Evolutionary conservation across 805 yeast species (phyloP).

Genomic region (Barnettozyma siamensis): DNA sequence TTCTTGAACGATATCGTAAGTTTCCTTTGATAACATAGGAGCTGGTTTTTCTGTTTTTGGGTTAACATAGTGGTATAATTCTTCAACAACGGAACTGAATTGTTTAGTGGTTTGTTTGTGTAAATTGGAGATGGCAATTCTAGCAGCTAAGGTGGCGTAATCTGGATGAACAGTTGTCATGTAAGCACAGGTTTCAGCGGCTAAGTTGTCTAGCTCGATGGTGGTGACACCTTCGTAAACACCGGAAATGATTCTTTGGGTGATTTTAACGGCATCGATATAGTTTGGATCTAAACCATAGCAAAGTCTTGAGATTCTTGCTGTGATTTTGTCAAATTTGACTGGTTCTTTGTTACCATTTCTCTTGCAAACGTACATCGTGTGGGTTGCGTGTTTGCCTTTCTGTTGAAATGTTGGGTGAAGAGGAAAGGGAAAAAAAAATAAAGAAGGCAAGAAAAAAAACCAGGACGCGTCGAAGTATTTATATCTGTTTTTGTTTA

Average conservation of each 20-base stretch:
- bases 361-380: constrained; percentile 82
- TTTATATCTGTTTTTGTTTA: constrained; percentile 5
- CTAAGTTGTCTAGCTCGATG: constrained; percentile 71
- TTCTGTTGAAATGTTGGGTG: too few species aligned
- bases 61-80: constrained; percentile 71
- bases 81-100: constrained; percentile 71
- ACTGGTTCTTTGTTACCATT: constrained; percentile 95
- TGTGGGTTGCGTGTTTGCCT: too few species aligned
- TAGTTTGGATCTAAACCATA: constrained; percentile 89
- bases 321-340: constrained; percentile 94
- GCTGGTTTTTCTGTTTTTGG: constrained; percentile 66
- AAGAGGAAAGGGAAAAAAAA: background rate
- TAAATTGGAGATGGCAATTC: constrained; percentile 89
- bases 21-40: constrained; percentile 57
- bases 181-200: constrained; percentile 96
- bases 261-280: constrained; percentile 92
- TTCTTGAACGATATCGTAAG: constrained; percentile 55
- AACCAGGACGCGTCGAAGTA: constrained; percentile 8
- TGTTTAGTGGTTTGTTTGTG: constrained; percentile 91
- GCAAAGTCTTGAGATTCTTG: constrained; percentile 87
- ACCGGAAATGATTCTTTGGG: constrained; percentile 93
- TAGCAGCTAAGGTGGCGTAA: constrained; percentile 89
- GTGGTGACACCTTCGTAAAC: constrained; percentile 97
- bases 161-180: constrained; percentile 99
- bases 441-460: background rate